These are phyloP conservation scores for Tulasnella sp. DNA, from an alignment of 768 basidiomycete species.

Conservation along the genomic window DNA sequence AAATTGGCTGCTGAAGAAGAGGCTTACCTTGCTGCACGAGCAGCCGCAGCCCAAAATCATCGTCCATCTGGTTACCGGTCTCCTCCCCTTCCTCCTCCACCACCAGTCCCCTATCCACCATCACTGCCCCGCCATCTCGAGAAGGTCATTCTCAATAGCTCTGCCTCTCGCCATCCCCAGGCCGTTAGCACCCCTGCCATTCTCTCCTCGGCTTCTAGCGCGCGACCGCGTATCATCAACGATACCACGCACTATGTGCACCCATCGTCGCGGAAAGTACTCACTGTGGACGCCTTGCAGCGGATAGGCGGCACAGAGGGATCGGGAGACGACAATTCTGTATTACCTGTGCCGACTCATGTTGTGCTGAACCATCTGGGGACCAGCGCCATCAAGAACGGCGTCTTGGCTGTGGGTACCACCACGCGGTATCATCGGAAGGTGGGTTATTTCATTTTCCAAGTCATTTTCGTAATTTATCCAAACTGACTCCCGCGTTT, in stretches of 20 bases:
- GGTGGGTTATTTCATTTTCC: slow-evolving; percentile 32
- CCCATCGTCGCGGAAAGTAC: background rate
- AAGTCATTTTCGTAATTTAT: slow-evolving; percentile 7
- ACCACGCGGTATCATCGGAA: slow-evolving; percentile 88
- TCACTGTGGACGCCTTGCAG: slow-evolving; percentile 16
- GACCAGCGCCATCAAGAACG: slow-evolving; percentile 89
- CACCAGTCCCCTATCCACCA: slow-evolving; percentile 80
- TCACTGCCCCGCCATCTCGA: slow-evolving; percentile 81
- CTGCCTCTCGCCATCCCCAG: slow-evolving; percentile 20
- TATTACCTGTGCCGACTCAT: slow-evolving; percentile 85
- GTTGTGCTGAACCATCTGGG: slow-evolving; percentile 89
- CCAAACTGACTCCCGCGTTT: background rate
- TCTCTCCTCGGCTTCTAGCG: slow-evolving; percentile 6
- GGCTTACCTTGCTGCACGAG: slow-evolving; percentile 36
- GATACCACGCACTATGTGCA: slow-evolving; percentile 22
- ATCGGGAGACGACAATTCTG: slow-evolving; percentile 66
- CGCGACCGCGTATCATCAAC: slow-evolving; percentile 14
- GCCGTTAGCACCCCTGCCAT: slow-evolving; percentile 8
- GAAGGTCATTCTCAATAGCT: slow-evolving; percentile 74
- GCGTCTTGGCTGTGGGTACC: slow-evolving; percentile 81
- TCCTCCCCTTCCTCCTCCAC: slow-evolving; percentile 35
- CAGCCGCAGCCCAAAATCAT: slow-evolving; percentile 25
- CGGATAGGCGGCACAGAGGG: background rate
- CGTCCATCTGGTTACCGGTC: slow-evolving; percentile 22
- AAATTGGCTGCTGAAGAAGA: slow-evolving; percentile 80